phyloP scores from a whole-genome alignment of 495 filamentous ascomycete species.

The Aspergillus ostianus region DNA sequence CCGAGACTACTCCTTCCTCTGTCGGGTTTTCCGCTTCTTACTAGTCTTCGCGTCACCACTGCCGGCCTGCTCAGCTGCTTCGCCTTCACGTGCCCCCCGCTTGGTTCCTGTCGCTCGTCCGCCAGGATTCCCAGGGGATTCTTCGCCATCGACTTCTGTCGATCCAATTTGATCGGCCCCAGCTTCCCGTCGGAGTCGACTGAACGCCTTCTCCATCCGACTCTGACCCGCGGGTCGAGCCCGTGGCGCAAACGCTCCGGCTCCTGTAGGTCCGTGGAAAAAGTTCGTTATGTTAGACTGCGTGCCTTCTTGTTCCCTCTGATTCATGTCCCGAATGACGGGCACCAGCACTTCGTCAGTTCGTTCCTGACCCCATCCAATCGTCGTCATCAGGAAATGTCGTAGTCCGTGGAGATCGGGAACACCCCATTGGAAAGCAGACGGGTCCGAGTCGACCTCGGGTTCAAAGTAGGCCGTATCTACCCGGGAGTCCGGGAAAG shows the following conservation, averaged over 20 bases:
- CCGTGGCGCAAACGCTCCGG: slow-evolving; percentile 76
- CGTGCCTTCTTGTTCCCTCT: slow-evolving; percentile 78
- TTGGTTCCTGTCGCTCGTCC: slow-evolving; percentile 20
- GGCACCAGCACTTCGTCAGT: slow-evolving; percentile 95
- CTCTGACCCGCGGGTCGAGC: slow-evolving; percentile 60
- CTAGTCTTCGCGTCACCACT: slow-evolving; percentile 12
- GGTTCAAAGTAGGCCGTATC: slow-evolving; percentile 80
- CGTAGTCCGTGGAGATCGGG: slow-evolving; percentile 86
- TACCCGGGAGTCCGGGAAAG: slow-evolving; percentile 74
- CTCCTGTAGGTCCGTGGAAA: slow-evolving; percentile 64
- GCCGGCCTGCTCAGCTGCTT: background rate
- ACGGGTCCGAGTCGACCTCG: slow-evolving; percentile 74
- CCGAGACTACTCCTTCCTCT: slow-evolving; percentile 5
- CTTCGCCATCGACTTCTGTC: slow-evolving; percentile 1
- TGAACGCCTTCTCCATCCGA: slow-evolving; percentile 81
- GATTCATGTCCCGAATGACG: slow-evolving; percentile 92
- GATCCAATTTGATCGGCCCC: slow-evolving; percentile 23
- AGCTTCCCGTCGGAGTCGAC: slow-evolving; percentile 59
- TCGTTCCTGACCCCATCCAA: slow-evolving; percentile 86
- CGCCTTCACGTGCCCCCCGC: slow-evolving; percentile 11
- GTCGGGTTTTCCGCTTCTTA: slow-evolving; percentile 19
- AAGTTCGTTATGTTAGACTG: slow-evolving; percentile 95
- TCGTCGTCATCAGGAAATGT: slow-evolving; percentile 85
- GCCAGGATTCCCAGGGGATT: slow-evolving; percentile 6
- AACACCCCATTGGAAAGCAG: slow-evolving; percentile 89